These are phyloP conservation scores for Aureobasidium sp. DNA, from an alignment of 2,329 filamentous ascomycete genomes.

Conservation along the genomic window DNA sequence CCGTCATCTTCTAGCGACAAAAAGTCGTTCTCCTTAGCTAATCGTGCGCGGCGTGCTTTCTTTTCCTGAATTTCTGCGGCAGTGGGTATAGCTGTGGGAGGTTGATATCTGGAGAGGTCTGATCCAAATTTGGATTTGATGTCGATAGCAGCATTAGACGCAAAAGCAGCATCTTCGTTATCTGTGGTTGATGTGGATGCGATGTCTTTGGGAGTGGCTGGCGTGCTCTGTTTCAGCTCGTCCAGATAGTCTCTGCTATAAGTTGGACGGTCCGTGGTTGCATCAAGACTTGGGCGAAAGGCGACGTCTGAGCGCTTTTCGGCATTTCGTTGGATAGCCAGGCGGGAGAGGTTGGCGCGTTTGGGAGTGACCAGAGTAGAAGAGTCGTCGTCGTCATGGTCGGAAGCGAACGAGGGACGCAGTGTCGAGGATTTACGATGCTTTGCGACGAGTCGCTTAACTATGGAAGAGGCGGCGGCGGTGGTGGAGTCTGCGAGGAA, in stretches of 20 bases:
- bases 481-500: conserved; percentile 28
- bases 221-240: conserved; percentile 79
- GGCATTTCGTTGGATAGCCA: conserved; percentile 61
- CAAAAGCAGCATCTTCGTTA: conserved; percentile 37
- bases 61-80: conserved; percentile 83
- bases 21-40: conserved; percentile 64
- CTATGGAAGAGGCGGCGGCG: conserved; percentile 41
- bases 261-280: conserved; percentile 59
- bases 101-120: conserved; percentile 29
- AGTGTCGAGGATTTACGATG: conserved; percentile 65
- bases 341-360: conserved; percentile 54
- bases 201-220: conserved; percentile 66
- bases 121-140: conserved; percentile 53
- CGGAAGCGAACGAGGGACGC: conserved; percentile 67
- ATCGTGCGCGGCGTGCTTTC: conserved; percentile 77
- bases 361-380: conserved; percentile 54
- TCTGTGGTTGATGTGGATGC: conserved; percentile 28
- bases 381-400: conserved; percentile 45
- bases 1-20: conserved; percentile 58
- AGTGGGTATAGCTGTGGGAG: conserved; percentile 57
- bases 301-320: conserved; percentile 48
- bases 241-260: conserved; percentile 85
- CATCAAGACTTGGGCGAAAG: conserved; percentile 44
- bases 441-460: conserved; percentile 49
- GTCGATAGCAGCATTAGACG: conserved; percentile 37